Conservation (phyloP, 331 rosid species). For the Quercus phellos region DNA sequence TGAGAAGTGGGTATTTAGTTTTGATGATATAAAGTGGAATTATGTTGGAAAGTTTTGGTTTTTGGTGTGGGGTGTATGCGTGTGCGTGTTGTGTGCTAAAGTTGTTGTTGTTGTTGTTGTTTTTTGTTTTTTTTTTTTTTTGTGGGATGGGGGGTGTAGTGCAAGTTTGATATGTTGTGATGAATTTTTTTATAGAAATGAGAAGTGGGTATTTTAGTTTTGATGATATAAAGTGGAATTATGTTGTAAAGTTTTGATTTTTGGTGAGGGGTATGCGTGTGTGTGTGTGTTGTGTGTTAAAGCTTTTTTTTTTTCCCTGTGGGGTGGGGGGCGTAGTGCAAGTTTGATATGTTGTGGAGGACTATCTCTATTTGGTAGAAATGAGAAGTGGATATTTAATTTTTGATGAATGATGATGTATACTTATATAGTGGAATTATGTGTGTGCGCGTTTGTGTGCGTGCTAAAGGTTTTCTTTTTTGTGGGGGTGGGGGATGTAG, state of each 20-base stretch:
- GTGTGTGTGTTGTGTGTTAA: too few relatives aligned
- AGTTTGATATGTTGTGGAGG: too few relatives aligned
- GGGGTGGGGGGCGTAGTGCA: too few relatives aligned
- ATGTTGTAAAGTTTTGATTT: too few relatives aligned
- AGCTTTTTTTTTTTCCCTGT: fast-evolving
- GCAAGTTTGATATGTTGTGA: neutral
- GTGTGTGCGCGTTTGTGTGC: too few relatives aligned
- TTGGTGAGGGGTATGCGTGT: too few relatives aligned
- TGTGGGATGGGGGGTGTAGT: neutral
- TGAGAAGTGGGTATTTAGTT: neutral
- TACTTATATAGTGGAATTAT: too few relatives aligned
- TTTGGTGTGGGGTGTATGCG: neutral
- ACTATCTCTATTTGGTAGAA: too few relatives aligned
- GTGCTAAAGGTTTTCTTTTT: neutral
- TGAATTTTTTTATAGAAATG: neutral
- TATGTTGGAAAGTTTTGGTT: too few relatives aligned
- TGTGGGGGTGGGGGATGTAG: too few relatives aligned
- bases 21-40: neutral
- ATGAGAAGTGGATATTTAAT: neutral
- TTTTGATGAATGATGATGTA: neutral
- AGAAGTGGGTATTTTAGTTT: neutral
- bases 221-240: too few relatives aligned
- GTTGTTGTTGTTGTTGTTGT: too few relatives aligned
- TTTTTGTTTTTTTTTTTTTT: neutral
- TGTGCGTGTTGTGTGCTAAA: neutral